Conservation (phyloP, 176 grass and related monocot species). For the Bonia amplexicaulis region DNA sequence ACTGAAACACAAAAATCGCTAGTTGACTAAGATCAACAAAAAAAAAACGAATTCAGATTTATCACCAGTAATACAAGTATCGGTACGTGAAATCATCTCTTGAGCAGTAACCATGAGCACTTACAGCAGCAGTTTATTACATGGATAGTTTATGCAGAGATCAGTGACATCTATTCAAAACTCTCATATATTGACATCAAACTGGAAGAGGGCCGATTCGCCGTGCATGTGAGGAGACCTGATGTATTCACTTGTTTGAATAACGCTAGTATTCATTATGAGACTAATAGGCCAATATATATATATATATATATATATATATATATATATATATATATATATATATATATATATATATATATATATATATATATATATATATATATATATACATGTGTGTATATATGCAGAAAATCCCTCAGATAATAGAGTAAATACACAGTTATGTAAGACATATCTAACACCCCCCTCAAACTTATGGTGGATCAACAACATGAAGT, state of each 20-base stretch:
- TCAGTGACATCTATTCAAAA: not conserved
- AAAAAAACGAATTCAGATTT: slow-evolving; percentile 22
- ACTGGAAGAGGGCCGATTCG: not conserved
- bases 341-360: too few species aligned
- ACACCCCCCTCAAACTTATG: too few species aligned
- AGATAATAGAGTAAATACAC: too few species aligned
- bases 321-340: too few species aligned
- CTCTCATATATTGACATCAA: not conserved
- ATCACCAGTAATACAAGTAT: not conserved
- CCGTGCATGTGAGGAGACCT: not conserved
- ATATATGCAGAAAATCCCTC: too few species aligned
- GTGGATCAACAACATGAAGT: too few species aligned
- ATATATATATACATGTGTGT: too few species aligned
- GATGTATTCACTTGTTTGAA: slow-evolving; percentile 26
- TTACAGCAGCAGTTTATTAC: slow-evolving; percentile 9
- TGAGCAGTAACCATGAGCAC: not conserved
- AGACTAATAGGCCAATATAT: too few species aligned
- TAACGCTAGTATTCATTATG: too few species aligned
- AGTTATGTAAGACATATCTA: too few species aligned
- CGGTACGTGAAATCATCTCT: slow-evolving; percentile 8
- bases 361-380: too few species aligned
- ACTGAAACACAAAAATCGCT: not conserved
- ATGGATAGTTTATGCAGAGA: slow-evolving; percentile 17
- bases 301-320: too few species aligned
- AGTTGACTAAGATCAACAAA: not conserved